Evolutionary conservation across 2,329 filamentous ascomycete species (phyloP).

Genomic region (Pyrenophora teres): DNA sequence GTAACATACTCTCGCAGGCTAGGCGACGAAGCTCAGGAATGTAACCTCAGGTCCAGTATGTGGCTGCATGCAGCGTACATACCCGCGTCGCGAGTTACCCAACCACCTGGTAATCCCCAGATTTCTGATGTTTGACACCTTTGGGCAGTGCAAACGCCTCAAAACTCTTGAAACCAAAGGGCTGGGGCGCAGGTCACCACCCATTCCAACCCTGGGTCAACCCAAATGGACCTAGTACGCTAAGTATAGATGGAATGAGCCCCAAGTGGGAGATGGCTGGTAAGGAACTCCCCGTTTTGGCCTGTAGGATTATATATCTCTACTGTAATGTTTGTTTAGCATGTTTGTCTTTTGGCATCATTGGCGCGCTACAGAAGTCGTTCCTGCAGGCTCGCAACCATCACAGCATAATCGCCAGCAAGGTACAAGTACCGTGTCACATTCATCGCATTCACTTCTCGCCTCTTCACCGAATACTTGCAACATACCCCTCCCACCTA

Average conservation of each 20-base stretch:
- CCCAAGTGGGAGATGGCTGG: slow-evolving; percentile 40
- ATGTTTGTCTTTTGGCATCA: slow-evolving; percentile 41
- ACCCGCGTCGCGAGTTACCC: slow-evolving; percentile 27
- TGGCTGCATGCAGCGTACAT: slow-evolving; percentile 36
- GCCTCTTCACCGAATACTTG: slow-evolving; percentile 19
- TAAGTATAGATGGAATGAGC: slow-evolving; percentile 46
- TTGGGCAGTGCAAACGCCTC: slow-evolving; percentile 22
- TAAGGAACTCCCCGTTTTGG: slow-evolving; percentile 32
- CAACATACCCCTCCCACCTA: slow-evolving; percentile 11
- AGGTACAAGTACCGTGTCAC: slow-evolving; percentile 31
- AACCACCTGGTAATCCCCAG: slow-evolving; percentile 24
- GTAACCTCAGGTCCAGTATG: slow-evolving; percentile 20
- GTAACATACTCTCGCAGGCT: slow-evolving; percentile 24
- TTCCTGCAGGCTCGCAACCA: slow-evolving; percentile 29
- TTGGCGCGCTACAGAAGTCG: slow-evolving; percentile 33
- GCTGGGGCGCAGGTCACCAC: slow-evolving; percentile 36
- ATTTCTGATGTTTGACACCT: slow-evolving; percentile 21
- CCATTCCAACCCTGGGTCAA: slow-evolving; percentile 37
- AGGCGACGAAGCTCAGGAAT: slow-evolving; percentile 19
- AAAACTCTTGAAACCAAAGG: slow-evolving; percentile 33
- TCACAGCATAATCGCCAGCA: slow-evolving; percentile 20
- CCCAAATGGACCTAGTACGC: slow-evolving; percentile 19
- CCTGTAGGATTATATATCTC: slow-evolving; percentile 43
- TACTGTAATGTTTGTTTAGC: slow-evolving; percentile 38
- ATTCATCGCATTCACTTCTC: slow-evolving; percentile 18